Percentiles rank a stretch among this genome's conserved stretches.
These are phyloP conservation scores for Xylaria sp. DNA, from an alignment of 2,329 filamentous ascomycete species.

Conservation along the genomic window DNA sequence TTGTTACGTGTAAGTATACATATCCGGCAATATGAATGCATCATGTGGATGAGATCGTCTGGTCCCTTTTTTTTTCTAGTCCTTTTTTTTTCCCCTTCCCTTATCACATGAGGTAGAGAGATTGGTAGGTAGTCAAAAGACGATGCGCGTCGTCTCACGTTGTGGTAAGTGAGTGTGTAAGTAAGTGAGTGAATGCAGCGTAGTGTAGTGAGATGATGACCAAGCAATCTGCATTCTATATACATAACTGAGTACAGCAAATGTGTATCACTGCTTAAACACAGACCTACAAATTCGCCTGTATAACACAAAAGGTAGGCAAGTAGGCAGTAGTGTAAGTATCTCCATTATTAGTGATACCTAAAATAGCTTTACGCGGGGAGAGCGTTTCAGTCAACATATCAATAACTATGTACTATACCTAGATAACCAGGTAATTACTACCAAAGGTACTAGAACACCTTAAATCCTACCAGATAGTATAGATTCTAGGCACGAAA, in stretches of 20 bases:
- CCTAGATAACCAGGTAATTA: too few species aligned
- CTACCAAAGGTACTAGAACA: background rate
- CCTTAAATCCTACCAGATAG: too few species aligned
- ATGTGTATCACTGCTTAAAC: background rate
- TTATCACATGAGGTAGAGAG: slow-evolving; percentile 9
- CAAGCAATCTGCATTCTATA: background rate
- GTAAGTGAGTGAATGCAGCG: too few species aligned
- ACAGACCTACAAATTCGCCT: too few species aligned
- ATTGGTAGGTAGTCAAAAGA: background rate
- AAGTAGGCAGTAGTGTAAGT: too few species aligned
- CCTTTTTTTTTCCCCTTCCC: background rate
- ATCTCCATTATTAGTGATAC: too few species aligned
- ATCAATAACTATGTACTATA: background rate
- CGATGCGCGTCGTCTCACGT: background rate
- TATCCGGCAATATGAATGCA: slow-evolving; percentile 1
- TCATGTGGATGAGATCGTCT: background rate
- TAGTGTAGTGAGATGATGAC: background rate
- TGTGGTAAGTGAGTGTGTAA: background rate
- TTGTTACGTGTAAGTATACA: slow-evolving; percentile 2
- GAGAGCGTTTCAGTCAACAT: too few species aligned
- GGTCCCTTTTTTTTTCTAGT: background rate
- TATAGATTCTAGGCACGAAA: background rate
- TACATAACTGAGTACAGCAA: background rate
- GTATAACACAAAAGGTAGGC: too few species aligned
- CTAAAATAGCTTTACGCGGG: too few species aligned